phyloP scores from a whole-genome alignment of 169 alveolate genomes.

The Babesia divergens region DNA sequence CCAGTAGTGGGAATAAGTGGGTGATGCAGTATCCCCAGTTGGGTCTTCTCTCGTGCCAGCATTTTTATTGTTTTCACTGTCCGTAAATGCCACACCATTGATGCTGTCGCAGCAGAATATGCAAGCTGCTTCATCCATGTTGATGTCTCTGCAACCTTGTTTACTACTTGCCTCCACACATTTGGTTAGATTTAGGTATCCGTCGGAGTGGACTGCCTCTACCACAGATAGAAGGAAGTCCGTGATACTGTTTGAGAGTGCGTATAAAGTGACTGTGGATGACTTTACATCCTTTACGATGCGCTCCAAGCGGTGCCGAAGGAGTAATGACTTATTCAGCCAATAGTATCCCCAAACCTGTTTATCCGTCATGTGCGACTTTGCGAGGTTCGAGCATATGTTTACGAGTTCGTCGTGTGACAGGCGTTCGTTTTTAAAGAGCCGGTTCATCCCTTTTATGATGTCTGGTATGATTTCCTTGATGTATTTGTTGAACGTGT shows the following conservation, averaged over 20 bases:
- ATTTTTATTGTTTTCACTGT: neutral
- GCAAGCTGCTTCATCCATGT: neutral
- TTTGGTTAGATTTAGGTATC: slow-evolving; percentile 8
- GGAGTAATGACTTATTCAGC: neutral
- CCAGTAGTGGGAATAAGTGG: neutral
- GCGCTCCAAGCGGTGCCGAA: neutral
- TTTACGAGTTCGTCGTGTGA: slow-evolving; percentile 1
- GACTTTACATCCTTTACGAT: neutral
- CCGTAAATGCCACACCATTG: neutral
- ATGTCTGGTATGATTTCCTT: neutral
- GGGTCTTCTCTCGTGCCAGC: neutral
- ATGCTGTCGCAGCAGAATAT: slow-evolving; percentile 1
- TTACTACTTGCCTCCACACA: neutral
- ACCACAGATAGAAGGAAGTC: neutral
- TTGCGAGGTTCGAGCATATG: slow-evolving; percentile 17
- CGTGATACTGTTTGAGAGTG: neutral
- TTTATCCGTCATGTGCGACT: neutral
- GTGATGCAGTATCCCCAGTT: neutral
- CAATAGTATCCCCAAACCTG: slow-evolving; percentile 24
- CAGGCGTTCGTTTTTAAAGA: neutral
- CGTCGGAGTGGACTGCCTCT: slow-evolving; percentile 25
- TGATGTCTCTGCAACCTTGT: neutral
- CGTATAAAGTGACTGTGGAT: neutral
- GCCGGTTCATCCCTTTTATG: neutral
- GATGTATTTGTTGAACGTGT: neutral